Base-by-base conservation (phyloP, 148 eudicot genomes). In the Fagopyrum tataricum region DNA sequence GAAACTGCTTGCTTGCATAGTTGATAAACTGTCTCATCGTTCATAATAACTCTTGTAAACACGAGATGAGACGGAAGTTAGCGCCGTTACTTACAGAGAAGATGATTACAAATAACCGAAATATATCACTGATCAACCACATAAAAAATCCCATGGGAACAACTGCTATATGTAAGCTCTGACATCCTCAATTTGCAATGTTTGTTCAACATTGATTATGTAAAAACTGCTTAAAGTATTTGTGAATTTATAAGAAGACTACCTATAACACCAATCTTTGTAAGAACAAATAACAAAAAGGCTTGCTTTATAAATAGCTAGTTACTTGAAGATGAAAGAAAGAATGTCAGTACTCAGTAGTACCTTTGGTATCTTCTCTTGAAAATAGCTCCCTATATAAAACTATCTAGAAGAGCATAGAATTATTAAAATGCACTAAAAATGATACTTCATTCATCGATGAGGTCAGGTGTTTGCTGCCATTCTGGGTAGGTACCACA, bases 11-110 rank as follows among this genome's bases (percentile, higher is more conserved):
- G 99, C 82, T 87, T 95, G 76, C 99, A 95, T 71, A 95, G 75
- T 73, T 95, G 99, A 79, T 90, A 89, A 52, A 95, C 97, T 12
- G 99, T 95, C 86, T 95, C 99, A 74, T 95, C 99, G 78, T 95
- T 95, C 97, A 95, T 81, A 73, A 95, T 88, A 7, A 95, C 96
- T 76, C 99, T 97, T 95, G 81, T 79, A 85, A 20, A 66, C 58
- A 43, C 13, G 52, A 21, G 67, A 61, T 4, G 67, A 26, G 41
- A 61, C n/a, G 17, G 67, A 61, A 61, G 13, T 24, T 26, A 7
- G 20, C 21, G 9, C 62, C 20, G 21, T 55, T 26, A 55, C 31
- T 17, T n/a, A 6, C 58, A n/a, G 58, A 53, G 67, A 61, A 26
- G 40, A 4, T 11, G 67, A 24, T 26, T 26, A 26, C 41, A 61